Evolutionary conservation across 2,329 filamentous ascomycete genomes (phyloP).

Genomic region (Colletotrichum karsti): DNA sequence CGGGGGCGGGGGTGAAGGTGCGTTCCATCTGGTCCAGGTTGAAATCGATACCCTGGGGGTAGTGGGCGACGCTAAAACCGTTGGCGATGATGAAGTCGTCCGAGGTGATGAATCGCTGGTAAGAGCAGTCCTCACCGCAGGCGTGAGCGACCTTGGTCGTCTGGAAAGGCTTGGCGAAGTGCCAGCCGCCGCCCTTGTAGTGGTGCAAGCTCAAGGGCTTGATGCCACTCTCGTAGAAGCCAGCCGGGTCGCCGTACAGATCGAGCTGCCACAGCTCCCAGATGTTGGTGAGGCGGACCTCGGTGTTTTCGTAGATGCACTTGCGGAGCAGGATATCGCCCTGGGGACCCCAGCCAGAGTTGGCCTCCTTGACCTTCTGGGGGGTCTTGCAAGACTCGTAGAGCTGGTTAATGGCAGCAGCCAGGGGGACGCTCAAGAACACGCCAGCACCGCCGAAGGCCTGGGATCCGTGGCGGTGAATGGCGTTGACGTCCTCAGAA

Average conservation of each 20-base stretch:
- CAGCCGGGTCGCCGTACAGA: slow-evolving; percentile 66
- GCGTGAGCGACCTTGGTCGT: slow-evolving; percentile 65
- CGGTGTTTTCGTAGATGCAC: slow-evolving; percentile 71
- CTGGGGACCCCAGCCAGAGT: slow-evolving; percentile 67
- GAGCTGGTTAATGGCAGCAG: slow-evolving; percentile 52
- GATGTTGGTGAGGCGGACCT: slow-evolving; percentile 64
- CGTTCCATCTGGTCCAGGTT: slow-evolving; percentile 60
- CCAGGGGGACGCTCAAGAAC: slow-evolving; percentile 64
- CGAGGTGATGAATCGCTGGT: slow-evolving; percentile 64
- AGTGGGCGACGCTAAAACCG: slow-evolving; percentile 67
- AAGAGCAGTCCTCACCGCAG: slow-evolving; percentile 68
- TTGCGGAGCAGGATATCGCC: slow-evolving; percentile 70
- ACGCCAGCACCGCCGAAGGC: slow-evolving; percentile 72
- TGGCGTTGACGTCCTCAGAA: slow-evolving; percentile 68
- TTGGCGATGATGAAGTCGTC: slow-evolving; percentile 66
- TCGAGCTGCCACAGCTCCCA: slow-evolving; percentile 70
- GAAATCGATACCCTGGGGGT: slow-evolving; percentile 59
- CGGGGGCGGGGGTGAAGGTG: slow-evolving; percentile 59
- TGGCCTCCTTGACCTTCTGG: slow-evolving; percentile 61
- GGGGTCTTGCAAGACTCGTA: slow-evolving; percentile 56
- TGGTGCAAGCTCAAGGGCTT: slow-evolving; percentile 70
- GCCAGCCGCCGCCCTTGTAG: slow-evolving; percentile 69
- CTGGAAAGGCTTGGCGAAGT: slow-evolving; percentile 61
- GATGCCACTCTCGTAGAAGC: slow-evolving; percentile 71
- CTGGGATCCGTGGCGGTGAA: slow-evolving; percentile 68